These are phyloP conservation scores for Syzygium grande DNA, from an alignment of 345 rosid species.

Conservation along the genomic window DNA sequence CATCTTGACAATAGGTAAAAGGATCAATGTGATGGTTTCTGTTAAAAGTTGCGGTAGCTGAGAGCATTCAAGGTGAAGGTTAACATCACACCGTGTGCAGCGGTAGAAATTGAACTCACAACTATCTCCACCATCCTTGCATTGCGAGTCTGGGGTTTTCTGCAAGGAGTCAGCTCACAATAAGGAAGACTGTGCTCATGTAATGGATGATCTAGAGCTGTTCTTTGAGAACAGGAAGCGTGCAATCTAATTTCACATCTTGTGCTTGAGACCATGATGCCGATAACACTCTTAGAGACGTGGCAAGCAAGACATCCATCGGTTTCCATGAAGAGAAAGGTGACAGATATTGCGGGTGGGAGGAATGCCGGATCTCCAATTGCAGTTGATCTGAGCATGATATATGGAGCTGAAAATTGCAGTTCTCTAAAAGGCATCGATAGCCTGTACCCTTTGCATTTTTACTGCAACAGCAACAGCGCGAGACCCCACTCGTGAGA, in stretches of 20 bases:
- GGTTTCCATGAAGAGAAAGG: neutral
- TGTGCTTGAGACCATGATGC: neutral
- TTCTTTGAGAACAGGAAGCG: neutral
- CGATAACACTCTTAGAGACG: neutral
- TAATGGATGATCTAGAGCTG: neutral
- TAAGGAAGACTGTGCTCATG: neutral
- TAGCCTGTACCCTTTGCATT: neutral
- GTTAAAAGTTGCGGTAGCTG: neutral
- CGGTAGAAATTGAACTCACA: neutral
- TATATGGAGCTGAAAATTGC: neutral
- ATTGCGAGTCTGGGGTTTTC: neutral
- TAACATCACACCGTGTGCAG: neutral
- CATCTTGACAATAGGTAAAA: neutral
- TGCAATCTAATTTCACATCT: neutral
- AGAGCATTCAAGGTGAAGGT: neutral
- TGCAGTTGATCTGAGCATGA: neutral
- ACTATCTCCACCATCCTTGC: neutral
- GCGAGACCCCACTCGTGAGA: neutral
- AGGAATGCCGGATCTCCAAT: neutral
- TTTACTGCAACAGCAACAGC: neutral
- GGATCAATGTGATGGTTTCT: neutral
- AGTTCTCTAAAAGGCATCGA: neutral
- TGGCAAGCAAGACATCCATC: neutral
- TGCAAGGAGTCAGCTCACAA: neutral
- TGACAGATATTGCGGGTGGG: neutral